Evolutionary conservation across 2,329 filamentous ascomycete species (phyloP).

Genomic region (Fonsecaea monophora): DNA sequence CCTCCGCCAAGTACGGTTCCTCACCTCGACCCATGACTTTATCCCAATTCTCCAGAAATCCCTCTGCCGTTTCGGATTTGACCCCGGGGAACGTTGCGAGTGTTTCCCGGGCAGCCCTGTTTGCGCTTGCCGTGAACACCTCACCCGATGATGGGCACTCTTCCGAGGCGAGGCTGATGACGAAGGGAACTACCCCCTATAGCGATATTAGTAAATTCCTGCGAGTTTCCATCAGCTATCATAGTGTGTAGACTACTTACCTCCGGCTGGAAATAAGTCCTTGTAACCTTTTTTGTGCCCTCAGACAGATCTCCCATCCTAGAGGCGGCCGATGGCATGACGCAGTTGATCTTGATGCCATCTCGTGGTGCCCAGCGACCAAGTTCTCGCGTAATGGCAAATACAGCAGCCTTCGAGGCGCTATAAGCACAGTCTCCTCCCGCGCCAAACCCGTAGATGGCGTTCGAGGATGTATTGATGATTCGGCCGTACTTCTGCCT

Average conservation of each 20-base stretch:
- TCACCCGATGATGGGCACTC: conserved; percentile 28
- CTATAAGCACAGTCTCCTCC: conserved; percentile 70
- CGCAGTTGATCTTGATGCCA: conserved; percentile 29
- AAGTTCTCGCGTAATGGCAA: conserved; percentile 86
- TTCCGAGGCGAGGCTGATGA: conserved; percentile 21
- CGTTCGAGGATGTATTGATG: conserved; percentile 34
- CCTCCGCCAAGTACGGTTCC: conserved; percentile 18
- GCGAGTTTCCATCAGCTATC: neutral
- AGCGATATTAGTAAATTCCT: neutral
- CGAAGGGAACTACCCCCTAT: conserved; percentile 25
- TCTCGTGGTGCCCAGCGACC: conserved; percentile 44
- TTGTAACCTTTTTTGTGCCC: conserved; percentile 24
- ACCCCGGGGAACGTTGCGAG: conserved; percentile 27
- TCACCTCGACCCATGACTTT: conserved; percentile 26
- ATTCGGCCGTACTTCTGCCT: conserved; percentile 28
- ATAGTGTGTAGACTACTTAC: conserved; percentile 19
- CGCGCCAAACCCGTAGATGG: conserved; percentile 38
- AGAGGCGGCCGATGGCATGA: conserved; percentile 28
- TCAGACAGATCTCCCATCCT: conserved; percentile 29
- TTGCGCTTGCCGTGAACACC: conserved; percentile 25
- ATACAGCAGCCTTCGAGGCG: conserved; percentile 87
- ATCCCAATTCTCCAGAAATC: conserved; percentile 23
- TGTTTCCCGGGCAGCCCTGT: conserved; percentile 26
- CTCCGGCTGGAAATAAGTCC: conserved; percentile 25
- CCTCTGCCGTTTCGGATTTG: conserved; percentile 24